Evolutionary conservation across 106 monocot species (phyloP).

Genomic region (Platanthera zijinensis): DNA sequence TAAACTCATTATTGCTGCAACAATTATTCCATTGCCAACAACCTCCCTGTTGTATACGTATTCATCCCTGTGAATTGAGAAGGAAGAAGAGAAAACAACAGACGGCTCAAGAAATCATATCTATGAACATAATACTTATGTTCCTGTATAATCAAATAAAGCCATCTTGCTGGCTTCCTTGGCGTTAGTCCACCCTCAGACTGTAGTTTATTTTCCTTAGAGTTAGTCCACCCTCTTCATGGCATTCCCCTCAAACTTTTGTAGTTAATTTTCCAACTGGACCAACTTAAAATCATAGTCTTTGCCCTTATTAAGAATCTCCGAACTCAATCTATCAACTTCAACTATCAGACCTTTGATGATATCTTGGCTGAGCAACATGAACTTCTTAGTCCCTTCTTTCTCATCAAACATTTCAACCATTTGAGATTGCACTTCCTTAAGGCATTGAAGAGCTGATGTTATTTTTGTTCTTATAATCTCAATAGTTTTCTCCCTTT

Average conservation of each 20-base stretch:
- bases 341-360: constrained; percentile 35
- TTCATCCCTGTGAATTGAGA: too few species aligned
- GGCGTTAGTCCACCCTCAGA: too few species aligned
- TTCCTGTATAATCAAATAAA: too few species aligned
- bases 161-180: too few species aligned
- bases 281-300: constrained; percentile 24
- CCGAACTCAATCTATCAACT: constrained; percentile 33
- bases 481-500: constrained; percentile 22
- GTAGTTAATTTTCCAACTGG: constrained; percentile 32
- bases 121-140: too few species aligned
- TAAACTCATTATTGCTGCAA: too few species aligned
- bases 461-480: constrained; percentile 47
- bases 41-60: too few species aligned
- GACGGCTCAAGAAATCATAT: too few species aligned
- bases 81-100: too few species aligned
- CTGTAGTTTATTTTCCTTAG: too few species aligned
- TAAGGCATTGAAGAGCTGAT: constrained; percentile 33
- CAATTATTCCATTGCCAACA: too few species aligned
- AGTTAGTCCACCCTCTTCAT: neutral
- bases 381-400: constrained; percentile 26
- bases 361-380: constrained; percentile 25
- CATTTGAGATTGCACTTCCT: constrained; percentile 46
- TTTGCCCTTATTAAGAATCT: constrained; percentile 41
- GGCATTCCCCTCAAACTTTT: constrained; percentile 24
- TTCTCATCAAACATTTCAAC: constrained; percentile 33